Base-by-base conservation (phyloP, 345 rosid genomes). In the Hevea brasiliensis region DNA sequence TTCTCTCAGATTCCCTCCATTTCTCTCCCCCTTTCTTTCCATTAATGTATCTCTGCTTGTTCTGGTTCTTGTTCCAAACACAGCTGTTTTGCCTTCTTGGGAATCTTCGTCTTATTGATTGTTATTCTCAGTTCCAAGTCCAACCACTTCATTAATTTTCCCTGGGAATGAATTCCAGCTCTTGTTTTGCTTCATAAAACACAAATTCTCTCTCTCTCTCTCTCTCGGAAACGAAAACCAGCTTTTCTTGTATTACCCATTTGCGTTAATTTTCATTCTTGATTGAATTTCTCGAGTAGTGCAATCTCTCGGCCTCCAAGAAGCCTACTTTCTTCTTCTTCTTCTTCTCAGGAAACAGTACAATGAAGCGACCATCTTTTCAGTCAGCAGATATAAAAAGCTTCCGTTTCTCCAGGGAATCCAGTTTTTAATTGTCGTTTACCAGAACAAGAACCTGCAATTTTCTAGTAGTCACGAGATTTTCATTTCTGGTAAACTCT, bases 391-490 rank as follows among this genome's bases (percentile, higher is more conserved):
- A 14, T 53, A 40, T 8, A 45, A 24, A 24, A 70, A 20, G 26
- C 27, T 59, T 55, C 37, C 56, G 42, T 60, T 71, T 56, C 51
- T n/a, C 9, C 18, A 42, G 54, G 18, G 13, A 44, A 26, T 44
- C 42, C 21, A 23, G 65, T 59, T 32, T 65, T 11, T 23, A 26
- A n/a, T 24, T 67, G 60, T 51, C 71, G 24, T 69, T 40, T 69
- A 53, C 21, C 26, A 69, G 29, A 69, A 21, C 42, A 68, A 7
- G 27, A 40, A 37, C 5, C 18, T 15, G 14, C 21, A 12, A 18
- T 45, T 59, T 71, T n/a, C 26, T 9, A 44, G 4, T 42, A 29
- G 12, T 71, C 75, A 72, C 75, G 68, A 72, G 75, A 17, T 50
- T 62, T 48, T 42, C 61, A 32, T 63, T 61, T 51, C 60, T 47